A percentile compares a stretch with the other conserved stretches of the same genome.
Evolutionary conservation across 176 grass and related monocot species (phyloP).

Genomic region (Canna indica): DNA sequence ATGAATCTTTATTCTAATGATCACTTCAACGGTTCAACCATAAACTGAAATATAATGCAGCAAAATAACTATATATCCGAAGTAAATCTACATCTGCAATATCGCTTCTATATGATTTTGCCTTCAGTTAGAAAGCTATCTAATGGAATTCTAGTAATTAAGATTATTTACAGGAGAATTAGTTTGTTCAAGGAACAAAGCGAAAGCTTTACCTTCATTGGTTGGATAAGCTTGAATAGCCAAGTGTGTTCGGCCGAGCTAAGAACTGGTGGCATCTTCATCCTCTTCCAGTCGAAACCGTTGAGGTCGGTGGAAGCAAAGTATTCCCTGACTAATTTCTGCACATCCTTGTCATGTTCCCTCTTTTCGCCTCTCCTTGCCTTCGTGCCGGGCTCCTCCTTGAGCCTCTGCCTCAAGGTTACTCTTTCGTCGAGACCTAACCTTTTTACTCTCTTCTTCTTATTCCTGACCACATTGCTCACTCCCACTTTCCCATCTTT

Average conservation of each 20-base stretch:
- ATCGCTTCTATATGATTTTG: too few species aligned
- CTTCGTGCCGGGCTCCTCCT: not conserved
- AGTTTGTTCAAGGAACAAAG: not conserved
- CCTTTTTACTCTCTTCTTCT: slow-evolving; percentile 33
- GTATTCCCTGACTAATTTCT: slow-evolving; percentile 48
- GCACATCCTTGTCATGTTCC: slow-evolving; percentile 31
- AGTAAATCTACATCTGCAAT: too few species aligned
- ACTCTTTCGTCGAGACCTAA: slow-evolving; percentile 55
- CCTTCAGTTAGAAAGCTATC: not conserved
- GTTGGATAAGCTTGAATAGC: slow-evolving; percentile 81
- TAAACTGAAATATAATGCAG: too few species aligned
- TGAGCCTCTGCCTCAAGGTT: slow-evolving; percentile 25
- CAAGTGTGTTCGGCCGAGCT: slow-evolving; percentile 39
- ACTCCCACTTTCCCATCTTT: slow-evolving; percentile 12
- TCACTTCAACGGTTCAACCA: not conserved
- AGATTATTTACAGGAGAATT: too few species aligned
- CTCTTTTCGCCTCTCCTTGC: not conserved
- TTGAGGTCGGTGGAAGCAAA: slow-evolving; percentile 48
- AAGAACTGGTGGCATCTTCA: slow-evolving; percentile 87
- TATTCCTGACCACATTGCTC: slow-evolving; percentile 35
- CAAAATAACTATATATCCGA: too few species aligned
- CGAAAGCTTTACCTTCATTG: slow-evolving; percentile 46
- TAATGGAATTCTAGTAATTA: too few species aligned
- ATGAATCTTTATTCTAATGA: too few species aligned
- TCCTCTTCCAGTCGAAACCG: slow-evolving; percentile 75